phyloP scores from a whole-genome alignment of 106 monocot genomes.

The Allium fistulosum region DNA sequence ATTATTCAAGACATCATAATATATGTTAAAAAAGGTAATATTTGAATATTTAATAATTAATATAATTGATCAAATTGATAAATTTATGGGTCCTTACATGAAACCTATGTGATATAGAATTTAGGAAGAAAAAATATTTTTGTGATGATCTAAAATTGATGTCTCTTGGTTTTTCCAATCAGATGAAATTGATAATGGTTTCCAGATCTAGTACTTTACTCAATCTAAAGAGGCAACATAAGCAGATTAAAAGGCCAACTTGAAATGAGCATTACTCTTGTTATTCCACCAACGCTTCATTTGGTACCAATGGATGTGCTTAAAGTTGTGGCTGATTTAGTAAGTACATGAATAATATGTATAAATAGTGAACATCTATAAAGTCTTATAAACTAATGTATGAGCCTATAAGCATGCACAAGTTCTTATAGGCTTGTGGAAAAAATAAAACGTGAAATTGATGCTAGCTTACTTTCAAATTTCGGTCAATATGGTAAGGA shows the following conservation, averaged over 20 bases:
- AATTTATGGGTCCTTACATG: no score
- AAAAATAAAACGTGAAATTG: conserved; percentile 68
- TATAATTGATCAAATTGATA: no score
- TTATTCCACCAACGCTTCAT: conserved; percentile 42
- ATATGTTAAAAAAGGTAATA: no score
- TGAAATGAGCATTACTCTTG: conserved; percentile 52
- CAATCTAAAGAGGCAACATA: conserved; percentile 15
- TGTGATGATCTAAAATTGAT: no score
- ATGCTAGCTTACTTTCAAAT: conserved; percentile 47
- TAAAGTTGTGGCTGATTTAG: conserved; percentile 42
- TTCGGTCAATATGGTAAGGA: conserved; percentile 39
- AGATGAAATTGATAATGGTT: no score
- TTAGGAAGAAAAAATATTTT: no score
- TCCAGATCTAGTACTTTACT: conserved; percentile 31
- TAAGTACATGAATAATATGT: conserved; percentile 1
- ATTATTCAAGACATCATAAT: no score
- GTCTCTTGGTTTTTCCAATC: no score
- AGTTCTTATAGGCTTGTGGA: conserved; percentile 46
- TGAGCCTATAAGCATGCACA: conserved; percentile 12
- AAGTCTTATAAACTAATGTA: not conserved
- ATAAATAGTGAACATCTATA: not conserved
- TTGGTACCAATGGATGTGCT: conserved; percentile 47
- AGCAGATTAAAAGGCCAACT: conserved; percentile 51
- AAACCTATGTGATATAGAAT: no score
- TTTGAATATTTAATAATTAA: no score